Base-by-base conservation (phyloP, 176 grass and related monocot species). In the Aegilops speltoides region DNA sequence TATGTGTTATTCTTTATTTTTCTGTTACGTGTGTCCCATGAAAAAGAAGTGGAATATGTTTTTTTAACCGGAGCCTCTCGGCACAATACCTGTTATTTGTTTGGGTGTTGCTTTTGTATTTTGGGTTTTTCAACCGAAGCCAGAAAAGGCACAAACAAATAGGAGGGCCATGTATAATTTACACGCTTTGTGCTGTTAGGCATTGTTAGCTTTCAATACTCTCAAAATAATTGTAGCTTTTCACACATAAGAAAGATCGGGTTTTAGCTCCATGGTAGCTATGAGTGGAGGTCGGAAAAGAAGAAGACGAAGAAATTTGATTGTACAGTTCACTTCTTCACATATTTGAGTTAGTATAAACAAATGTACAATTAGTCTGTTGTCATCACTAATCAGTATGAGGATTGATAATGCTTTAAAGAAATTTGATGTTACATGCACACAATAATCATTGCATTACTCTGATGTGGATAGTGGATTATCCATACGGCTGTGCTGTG, bases 361-460 rank as follows among this genome's bases (percentile, higher is more conserved):
- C 48, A 31, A 23, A 36, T 76, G 17, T 57, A 17, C 17, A 22
- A 54, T 46, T 74, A 17, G 40, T 74, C 72, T 5, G 13, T 48
- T 79, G 20, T 25, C 37, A 76, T 57, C 29, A 81, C 31, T 33
- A 98, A 76, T 45, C 31, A 82, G 31, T 34, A 37, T 57, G 40
- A 82, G 54, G 67, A 78, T 52, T 4, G 9, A 38, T 64, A 32
- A 24, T 52, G 50, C 28, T 85, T 63, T 81, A 64, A 78, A 31
- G 7, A 40, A 41, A 81, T 24, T 25, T 28, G 16, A 8, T 62
- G 64, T 28, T 61, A 4, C 72, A 73, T 65, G 17, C 17, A 64
- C 7, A 6, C 15, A 34, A 8, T 76, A 80, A 73, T 7, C 25
- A 85, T 48, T 89, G 56, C 63, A 14, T 7, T 76, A 68, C 37